Base-by-base conservation (phyloP, 1,284 basidiomycete genomes). In the Ceratobasidium sp. region DNA sequence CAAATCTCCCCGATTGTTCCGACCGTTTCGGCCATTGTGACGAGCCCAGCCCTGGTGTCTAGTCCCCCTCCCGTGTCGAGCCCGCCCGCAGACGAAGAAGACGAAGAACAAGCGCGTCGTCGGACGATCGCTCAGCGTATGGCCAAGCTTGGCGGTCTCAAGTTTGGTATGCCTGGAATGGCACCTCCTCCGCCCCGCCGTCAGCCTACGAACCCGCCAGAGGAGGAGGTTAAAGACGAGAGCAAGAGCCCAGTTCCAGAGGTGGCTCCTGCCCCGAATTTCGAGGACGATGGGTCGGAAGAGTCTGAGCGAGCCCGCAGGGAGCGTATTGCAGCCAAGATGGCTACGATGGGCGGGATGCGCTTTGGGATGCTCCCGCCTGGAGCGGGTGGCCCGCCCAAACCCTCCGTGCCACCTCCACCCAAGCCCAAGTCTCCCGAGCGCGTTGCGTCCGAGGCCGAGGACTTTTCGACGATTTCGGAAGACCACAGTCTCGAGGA, bases 311-410 rank as follows among this genome's bases (percentile, higher is more conserved):
- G 62, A 22, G 64, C 85, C 85, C 54, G 89, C 89, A n/a, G 85
- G 92, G 59, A 91, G 89, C 82, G 89, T 32, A 93, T 94, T 81
- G 86, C 91, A 13, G 87, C 90, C 25, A 90, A 90, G 82, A 83
- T 94, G 76, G 90, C 90, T 13, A 87, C 86, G 15, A 91, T 92
- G 89, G 92, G 92, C 51, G 92, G 92, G 5, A 90, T 92, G 89
- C 87, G 91, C 40, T 87, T 94, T 78, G 92, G 92, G 9, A 92
- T 93, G 90, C 81, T 92, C 79, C 91, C 89, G 19, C 84, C 85
- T 77, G 81, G 83, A n/a, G 79, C 81, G 54, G 83, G 83, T 44
- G 77, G 82, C 15, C 77, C 83, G 34, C 82, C 84, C 34, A 80
- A 82, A 62, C 56, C n/a, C 54, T 51, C 74, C 9, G 40, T 43